Conservation (phyloP, 805 yeast species). For the Nakazawaea anatomiae region DNA sequence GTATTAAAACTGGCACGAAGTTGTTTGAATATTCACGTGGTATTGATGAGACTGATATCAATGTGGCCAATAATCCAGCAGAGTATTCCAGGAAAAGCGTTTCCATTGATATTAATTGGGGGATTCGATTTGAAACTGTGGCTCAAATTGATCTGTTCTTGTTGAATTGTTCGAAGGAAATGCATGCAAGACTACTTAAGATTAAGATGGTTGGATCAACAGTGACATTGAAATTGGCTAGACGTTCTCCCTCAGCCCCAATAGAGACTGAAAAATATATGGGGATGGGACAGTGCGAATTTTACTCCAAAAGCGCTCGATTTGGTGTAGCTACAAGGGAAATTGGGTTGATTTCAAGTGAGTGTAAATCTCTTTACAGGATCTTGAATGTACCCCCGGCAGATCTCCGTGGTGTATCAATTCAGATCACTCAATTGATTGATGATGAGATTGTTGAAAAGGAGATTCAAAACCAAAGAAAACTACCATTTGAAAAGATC, state of each 20-base stretch:
- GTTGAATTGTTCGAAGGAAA: slow-evolving; percentile 49
- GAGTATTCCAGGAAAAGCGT: slow-evolving; percentile 64
- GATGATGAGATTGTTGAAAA: slow-evolving; percentile 22
- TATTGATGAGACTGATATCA: slow-evolving; percentile 55
- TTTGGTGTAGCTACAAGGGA: slow-evolving; percentile 60
- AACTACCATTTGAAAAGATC: slow-evolving; percentile 25
- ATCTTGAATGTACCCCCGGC: slow-evolving; percentile 51
- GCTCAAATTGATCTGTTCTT: slow-evolving; percentile 63
- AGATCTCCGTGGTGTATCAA: slow-evolving; percentile 75
- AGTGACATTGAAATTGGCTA: slow-evolving; percentile 62
- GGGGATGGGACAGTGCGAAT: slow-evolving; percentile 81
- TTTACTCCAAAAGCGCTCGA: slow-evolving; percentile 49
- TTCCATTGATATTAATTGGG: slow-evolving; percentile 89
- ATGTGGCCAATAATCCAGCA: slow-evolving; percentile 41
- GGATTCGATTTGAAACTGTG: slow-evolving; percentile 63
- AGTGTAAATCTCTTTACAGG: slow-evolving; percentile 50
- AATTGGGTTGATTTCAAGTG: slow-evolving; percentile 54
- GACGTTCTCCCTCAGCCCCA: slow-evolving; percentile 62
- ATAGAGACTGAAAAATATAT: slow-evolving; percentile 69
- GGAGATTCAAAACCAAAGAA: slow-evolving; percentile 23
- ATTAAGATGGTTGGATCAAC: slow-evolving; percentile 45
- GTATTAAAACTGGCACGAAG: slow-evolving; percentile 65
- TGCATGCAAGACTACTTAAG: slow-evolving; percentile 45
- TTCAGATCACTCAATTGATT: slow-evolving; percentile 59
- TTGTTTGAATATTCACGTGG: slow-evolving; percentile 61